These are phyloP conservation scores for Metschnikowia bowlesiae DNA, from an alignment of 805 yeast genomes.

Conservation along the genomic window DNA sequence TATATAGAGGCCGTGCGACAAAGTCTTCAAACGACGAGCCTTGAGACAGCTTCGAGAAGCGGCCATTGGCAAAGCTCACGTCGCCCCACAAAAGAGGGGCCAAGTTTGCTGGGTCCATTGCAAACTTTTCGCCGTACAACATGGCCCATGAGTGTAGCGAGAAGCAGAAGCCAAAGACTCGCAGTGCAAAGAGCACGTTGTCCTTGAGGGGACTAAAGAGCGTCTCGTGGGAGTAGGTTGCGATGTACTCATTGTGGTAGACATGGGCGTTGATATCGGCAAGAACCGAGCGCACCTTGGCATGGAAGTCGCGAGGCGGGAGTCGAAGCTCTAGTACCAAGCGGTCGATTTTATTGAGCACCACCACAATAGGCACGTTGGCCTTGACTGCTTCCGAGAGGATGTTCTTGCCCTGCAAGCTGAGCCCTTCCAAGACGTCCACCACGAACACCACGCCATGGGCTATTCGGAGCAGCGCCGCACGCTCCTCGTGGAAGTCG, in stretches of 20 bases:
- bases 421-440: conserved; percentile 84
- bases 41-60: conserved; percentile 36
- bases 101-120: conserved; percentile 36
- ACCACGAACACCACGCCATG: conserved; percentile 70
- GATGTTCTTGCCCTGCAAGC: conserved; percentile 47
- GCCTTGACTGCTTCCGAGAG: conserved; percentile 50
- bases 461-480: conserved; percentile 49
- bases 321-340: conserved; percentile 73
- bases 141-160: conserved; percentile 60
- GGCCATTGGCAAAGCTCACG: conserved; percentile 47
- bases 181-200: conserved; percentile 74
- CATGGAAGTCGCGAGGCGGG: conserved; percentile 69
- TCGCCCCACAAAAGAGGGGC: conserved; percentile 74
- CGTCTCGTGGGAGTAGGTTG: conserved; percentile 23
- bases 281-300: conserved; percentile 57
- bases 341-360: conserved; percentile 81
- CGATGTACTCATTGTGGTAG: conserved; percentile 24
- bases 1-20: conserved; percentile 76
- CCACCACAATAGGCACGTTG: conserved; percentile 51
- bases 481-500: conserved; percentile 73
- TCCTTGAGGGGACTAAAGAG: conserved; percentile 55
- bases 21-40: conserved; percentile 55
- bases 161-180: conserved; percentile 60
- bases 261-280: conserved; percentile 62
- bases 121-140: conserved; percentile 33